Percentiles rank a stretch among this genome's conserved stretches.
Evolutionary conservation across 345 rosid genomes (phyloP).

Genomic region (Stellera chamaejasme): DNA sequence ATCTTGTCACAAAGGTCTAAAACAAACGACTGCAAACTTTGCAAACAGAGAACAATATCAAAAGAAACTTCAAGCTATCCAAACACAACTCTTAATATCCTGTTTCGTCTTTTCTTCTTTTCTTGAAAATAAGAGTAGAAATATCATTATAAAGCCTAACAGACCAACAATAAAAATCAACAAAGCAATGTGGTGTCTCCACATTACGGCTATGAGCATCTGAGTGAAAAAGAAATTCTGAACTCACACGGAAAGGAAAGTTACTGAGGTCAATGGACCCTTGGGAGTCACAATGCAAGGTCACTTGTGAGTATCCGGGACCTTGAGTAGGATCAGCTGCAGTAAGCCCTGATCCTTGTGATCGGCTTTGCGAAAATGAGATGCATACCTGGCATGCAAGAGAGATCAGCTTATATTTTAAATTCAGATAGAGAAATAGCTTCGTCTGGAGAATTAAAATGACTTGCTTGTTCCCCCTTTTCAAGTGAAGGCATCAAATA

Average conservation of each 20-base stretch:
- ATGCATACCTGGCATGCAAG: constrained; percentile 56
- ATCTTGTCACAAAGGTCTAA: constrained; percentile 69
- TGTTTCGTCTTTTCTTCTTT: too few relatives aligned
- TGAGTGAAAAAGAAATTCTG: background rate
- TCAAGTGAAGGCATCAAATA: constrained; percentile 71
- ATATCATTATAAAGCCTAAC: background rate
- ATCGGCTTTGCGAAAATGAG: constrained; percentile 50
- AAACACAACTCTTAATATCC: too few relatives aligned
- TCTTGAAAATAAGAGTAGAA: too few relatives aligned
- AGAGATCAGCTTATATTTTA: constrained; percentile 12
- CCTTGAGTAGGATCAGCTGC: constrained; percentile 47
- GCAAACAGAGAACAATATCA: constrained; percentile 22
- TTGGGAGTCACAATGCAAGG: constrained; percentile 74
- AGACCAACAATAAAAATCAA: too few relatives aligned
- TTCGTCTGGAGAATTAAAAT: background rate
- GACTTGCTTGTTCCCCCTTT: constrained; percentile 70
- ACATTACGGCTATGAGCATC: background rate
- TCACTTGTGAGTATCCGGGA: constrained; percentile 68
- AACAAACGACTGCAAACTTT: constrained; percentile 59
- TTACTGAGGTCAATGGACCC: constrained; percentile 78
- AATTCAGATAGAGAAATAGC: constrained; percentile 9
- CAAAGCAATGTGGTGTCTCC: too few relatives aligned
- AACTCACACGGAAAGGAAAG: constrained; percentile 82
- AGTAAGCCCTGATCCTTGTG: constrained; percentile 56
- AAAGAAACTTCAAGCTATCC: background rate